Evolutionary conservation across 176 grass and related monocot species (phyloP), one percentile per base, ranked within the genome.

Genomic region (Lolium multiflorum): DNA sequence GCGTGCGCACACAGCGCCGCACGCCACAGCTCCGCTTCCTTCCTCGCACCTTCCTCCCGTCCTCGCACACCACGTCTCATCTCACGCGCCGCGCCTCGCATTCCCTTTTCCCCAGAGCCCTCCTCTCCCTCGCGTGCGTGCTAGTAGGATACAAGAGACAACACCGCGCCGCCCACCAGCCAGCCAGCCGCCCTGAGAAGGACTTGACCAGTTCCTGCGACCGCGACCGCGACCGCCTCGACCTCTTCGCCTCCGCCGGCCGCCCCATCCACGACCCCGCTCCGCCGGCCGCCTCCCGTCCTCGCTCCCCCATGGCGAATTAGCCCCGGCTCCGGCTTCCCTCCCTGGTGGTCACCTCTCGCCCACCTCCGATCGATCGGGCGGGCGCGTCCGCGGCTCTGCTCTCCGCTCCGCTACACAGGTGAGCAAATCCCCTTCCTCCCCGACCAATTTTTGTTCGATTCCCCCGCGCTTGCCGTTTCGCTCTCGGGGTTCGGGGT

Each of bases 371-470:
- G 62, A 9, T 68, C 78, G 15, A 25, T 16, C 39, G 58, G 41
- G 14, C 3, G 64, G 41, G 14, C 3, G 64, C 28, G 64, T 8
- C 7, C 48, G 49, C 37, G 51, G 38, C 54, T 60, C 81, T n/a
- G 68, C 22, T 74, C 41, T 72, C 18, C 17, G 26, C 17, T 52
- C 25, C 78, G 26, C 17, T 52, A 16, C 78, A 61, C 21, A 80
- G 89, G 89, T 90, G 89, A 90, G 88, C 41, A 35, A 43, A 41
- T 20, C 41, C 22, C 54, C 63, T 14, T 21, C 28, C 22, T 17
- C 35, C 4, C 11, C 31, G 31, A 35, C 31, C 31, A 35, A 35
- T 35, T 35, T 35, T 3, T 3, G 2, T 3, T 35, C 31, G 31
- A 35, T 35, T 35, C 31, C 31, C 1, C 31, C 31, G 31, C 31